Percentiles rank a stretch among this genome's conserved stretches.
phyloP scores from a whole-genome alignment of 2,329 filamentous ascomycete genomes.

The Parastagonospora avenae region DNA sequence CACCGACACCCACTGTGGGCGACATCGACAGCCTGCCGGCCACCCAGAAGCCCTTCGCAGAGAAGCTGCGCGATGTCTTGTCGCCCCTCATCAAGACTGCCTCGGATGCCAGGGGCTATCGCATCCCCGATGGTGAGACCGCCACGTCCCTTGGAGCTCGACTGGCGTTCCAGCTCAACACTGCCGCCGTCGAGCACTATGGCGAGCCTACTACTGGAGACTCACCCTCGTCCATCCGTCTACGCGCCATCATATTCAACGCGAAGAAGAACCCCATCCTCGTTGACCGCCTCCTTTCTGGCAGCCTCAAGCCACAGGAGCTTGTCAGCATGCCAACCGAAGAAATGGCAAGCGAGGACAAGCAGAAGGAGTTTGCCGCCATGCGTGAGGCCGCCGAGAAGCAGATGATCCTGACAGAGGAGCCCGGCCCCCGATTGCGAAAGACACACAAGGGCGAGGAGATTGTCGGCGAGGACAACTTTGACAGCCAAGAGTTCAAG shows the following conservation, averaged over 20 bases:
- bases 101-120: constrained; percentile 68
- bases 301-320: constrained; percentile 72
- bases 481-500: constrained; percentile 34
- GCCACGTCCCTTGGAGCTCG: constrained; percentile 69
- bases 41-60: constrained; percentile 71
- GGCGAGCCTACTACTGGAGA: constrained; percentile 53
- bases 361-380: constrained; percentile 76
- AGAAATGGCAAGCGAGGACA: constrained; percentile 89
- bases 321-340: constrained; percentile 88
- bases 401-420: constrained; percentile 79
- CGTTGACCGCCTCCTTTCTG: constrained; percentile 74
- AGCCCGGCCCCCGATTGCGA: constrained; percentile 74
- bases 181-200: constrained; percentile 63
- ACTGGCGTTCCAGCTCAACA: constrained; percentile 80
- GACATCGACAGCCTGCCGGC: constrained; percentile 58
- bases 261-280: constrained; percentile 86
- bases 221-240: constrained; percentile 65
- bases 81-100: constrained; percentile 68
- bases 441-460: constrained; percentile 96
- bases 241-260: constrained; percentile 81
- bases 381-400: constrained; percentile 80
- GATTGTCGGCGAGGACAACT: constrained; percentile 74
- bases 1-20: constrained; percentile 9
- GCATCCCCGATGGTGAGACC: constrained; percentile 66
- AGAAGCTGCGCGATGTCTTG: constrained; percentile 73